These are phyloP conservation scores for Chaetomium globosum DNA, from an alignment of 2,329 filamentous ascomycete genomes.

Conservation along the genomic window DNA sequence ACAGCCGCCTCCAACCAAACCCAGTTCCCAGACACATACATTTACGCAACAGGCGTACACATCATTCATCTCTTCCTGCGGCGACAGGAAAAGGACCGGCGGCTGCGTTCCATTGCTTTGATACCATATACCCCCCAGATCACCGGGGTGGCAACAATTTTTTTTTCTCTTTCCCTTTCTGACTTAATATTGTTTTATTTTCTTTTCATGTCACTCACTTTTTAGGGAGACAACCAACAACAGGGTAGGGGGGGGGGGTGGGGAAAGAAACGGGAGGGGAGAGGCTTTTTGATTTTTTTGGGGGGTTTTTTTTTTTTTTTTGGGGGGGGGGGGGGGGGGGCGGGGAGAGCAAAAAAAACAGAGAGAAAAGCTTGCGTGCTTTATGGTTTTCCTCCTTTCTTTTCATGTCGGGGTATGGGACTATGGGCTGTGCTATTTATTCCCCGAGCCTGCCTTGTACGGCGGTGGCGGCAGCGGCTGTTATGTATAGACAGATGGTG, in stretches of 20 bases:
- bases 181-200: neutral
- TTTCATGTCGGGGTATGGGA: neutral
- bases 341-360: neutral
- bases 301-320: too few species aligned
- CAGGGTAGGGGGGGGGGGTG: neutral
- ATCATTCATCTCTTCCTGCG: neutral
- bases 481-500: neutral
- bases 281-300: neutral
- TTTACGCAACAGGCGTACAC: neutral
- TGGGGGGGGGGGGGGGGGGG: too few species aligned
- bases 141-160: neutral
- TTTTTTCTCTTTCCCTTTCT: neutral
- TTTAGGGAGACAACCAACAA: neutral
- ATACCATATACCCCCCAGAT: neutral
- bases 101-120: conserved; percentile 1
- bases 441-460: too few species aligned
- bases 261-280: neutral
- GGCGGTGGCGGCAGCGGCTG: neutral
- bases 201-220: neutral
- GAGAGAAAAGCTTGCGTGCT: neutral
- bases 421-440: too few species aligned
- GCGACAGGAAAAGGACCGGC: neutral
- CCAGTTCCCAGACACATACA: neutral
- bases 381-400: neutral
- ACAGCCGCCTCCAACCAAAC: neutral